phyloP scores from a whole-genome alignment of 1,284 basidiomycete species.

The Sanguinoderma infundibulare region DNA sequence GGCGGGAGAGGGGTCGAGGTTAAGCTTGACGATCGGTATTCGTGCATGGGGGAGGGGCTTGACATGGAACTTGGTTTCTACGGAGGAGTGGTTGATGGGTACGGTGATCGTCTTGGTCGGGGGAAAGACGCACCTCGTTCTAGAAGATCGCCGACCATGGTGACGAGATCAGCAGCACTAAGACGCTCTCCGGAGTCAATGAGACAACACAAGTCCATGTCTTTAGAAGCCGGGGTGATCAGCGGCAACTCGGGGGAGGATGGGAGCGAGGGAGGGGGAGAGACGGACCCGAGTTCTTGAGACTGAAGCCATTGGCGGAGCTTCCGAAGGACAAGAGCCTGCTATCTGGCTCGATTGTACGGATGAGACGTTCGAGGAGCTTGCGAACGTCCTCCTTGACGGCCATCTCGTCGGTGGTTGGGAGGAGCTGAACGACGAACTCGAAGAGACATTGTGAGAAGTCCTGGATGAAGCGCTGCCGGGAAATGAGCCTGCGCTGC shows the following conservation, averaged over 20 bases:
- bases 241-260: conserved; percentile 8
- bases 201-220: conserved; percentile 98
- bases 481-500: conserved; percentile 43
- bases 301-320: conserved; percentile 92
- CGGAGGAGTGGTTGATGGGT: conserved; percentile 8
- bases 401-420: conserved; percentile 86
- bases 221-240: conserved; percentile 45
- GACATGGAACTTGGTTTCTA: conserved; percentile 97
- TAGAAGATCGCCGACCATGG: conserved; percentile 91
- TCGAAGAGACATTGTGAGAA: conserved; percentile 76
- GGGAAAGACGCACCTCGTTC: conserved; percentile 74
- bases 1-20: conserved; percentile 87
- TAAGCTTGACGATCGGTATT: conserved; percentile 98
- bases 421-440: conserved; percentile 89
- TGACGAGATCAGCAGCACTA: conserved; percentile 89
- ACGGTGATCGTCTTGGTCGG: conserved; percentile 8
- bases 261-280: not conserved
- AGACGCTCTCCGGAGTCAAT: conserved; percentile 83
- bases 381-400: conserved; percentile 97
- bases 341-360: conserved; percentile 92
- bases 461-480: conserved; percentile 67
- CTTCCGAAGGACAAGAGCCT: conserved; percentile 93
- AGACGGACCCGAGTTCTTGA: conserved; percentile 88
- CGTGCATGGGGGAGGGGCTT: conserved; percentile 96
- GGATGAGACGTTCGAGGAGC: conserved; percentile 92